A percentile compares a stretch with the other conserved stretches of the same genome.
Conservation (phyloP, 495 filamentous ascomycete genomes). For the Tuber indicum region DNA sequence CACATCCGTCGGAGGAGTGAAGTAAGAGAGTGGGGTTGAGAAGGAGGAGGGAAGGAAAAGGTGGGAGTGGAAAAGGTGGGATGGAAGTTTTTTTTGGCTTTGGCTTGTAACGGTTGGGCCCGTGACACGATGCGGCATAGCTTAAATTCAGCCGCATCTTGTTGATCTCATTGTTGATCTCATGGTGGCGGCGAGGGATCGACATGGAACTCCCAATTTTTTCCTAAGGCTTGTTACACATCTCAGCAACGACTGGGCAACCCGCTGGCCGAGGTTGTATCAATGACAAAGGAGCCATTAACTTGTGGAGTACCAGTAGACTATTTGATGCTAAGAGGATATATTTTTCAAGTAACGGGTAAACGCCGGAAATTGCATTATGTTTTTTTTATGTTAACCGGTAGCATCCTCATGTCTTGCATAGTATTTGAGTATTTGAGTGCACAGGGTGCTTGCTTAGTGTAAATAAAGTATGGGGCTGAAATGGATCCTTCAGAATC, state of each 20-base stretch:
- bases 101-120: not conserved
- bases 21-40: not conserved
- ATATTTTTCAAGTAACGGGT: not conserved
- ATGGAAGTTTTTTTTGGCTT: not conserved
- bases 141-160: constrained; percentile 1
- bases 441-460: too few relatives aligned
- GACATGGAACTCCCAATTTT: not conserved
- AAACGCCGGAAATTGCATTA: too few relatives aligned
- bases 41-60: not conserved
- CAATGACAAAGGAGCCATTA: not conserved
- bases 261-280: not conserved
- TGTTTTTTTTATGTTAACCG: not conserved
- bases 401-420: not conserved
- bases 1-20: not conserved
- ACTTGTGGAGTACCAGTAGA: not conserved
- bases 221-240: not conserved
- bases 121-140: not conserved
- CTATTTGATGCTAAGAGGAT: not conserved
- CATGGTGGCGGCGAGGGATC: not conserved
- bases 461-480: too few relatives aligned
- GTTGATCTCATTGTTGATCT: not conserved
- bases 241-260: not conserved
- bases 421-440: not conserved
- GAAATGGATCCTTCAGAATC: not conserved
- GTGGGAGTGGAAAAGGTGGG: not conserved